These are phyloP conservation scores for Hymenoscyphus fructigenus DNA, from an alignment of 2,329 filamentous ascomycete species.

Conservation along the genomic window DNA sequence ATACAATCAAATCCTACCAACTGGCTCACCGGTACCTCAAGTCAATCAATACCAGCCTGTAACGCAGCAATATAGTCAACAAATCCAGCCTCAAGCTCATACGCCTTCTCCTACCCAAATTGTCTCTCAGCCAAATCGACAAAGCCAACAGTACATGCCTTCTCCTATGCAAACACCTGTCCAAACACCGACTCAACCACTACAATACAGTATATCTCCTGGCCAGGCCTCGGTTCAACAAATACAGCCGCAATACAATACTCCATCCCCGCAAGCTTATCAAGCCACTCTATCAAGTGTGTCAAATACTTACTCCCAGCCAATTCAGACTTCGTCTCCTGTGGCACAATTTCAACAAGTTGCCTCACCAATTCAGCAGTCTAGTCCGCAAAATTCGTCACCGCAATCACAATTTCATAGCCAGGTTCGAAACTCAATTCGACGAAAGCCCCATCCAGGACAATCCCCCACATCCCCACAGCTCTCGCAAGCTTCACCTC, in stretches of 20 bases:
- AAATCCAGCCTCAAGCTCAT: not conserved
- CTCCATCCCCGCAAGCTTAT: not conserved
- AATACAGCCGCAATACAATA: not conserved
- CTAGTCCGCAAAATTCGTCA: not conserved
- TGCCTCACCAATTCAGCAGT: not conserved
- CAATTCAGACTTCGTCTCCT: not conserved
- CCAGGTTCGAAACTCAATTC: conserved; percentile 8
- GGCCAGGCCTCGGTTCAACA: not conserved
- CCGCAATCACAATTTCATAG: conserved; percentile 7
- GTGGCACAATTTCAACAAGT: not conserved
- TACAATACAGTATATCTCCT: not conserved
- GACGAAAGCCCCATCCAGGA: conserved; percentile 8
- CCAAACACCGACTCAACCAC: not conserved
- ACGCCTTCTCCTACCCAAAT: not conserved
- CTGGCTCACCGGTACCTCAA: not conserved
- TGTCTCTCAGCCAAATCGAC: not conserved
- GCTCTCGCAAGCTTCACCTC: not conserved
- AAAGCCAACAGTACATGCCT: not conserved
- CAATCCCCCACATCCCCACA: not conserved
- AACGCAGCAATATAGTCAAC: not conserved
- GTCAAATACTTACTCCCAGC: not conserved
- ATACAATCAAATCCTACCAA: not conserved
- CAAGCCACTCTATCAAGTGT: not conserved
- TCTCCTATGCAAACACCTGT: not conserved
- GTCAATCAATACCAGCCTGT: not conserved